A percentile compares a stretch with the other conserved stretches of the same genome.
These are phyloP conservation scores for Chrysoporthe puriensis DNA, from an alignment of 2,329 filamentous ascomycete species.

Conservation along the genomic window DNA sequence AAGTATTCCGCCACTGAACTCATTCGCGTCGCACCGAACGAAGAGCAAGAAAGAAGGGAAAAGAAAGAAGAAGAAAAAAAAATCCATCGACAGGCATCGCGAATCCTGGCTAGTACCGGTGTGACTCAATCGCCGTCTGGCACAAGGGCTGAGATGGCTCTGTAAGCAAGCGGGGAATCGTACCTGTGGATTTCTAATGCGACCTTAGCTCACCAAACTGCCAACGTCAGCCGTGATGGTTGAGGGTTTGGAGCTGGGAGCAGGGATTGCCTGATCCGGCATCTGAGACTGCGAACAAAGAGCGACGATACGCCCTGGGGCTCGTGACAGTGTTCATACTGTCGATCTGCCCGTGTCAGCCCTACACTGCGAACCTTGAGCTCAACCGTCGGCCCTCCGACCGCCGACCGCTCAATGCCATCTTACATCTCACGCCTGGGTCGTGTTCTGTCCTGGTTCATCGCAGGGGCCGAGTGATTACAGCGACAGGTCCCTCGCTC, in stretches of 20 bases:
- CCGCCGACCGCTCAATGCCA: no score
- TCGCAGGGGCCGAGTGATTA: neutral
- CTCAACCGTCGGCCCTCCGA: no score
- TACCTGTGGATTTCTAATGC: slow-evolving; percentile 8
- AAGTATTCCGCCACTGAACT: no score
- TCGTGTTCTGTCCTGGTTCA: neutral
- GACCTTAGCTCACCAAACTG: neutral
- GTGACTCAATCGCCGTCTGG: neutral
- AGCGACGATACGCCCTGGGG: neutral
- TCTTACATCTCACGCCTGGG: no score
- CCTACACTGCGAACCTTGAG: neutral
- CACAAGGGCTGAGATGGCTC: neutral
- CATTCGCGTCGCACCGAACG: no score
- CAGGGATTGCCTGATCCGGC: slow-evolving; percentile 3
- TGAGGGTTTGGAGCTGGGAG: neutral
- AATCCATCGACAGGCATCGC: neutral
- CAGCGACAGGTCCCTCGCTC: neutral
- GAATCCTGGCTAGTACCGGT: neutral
- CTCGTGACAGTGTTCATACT: neutral
- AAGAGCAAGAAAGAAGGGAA: no score
- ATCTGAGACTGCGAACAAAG: slow-evolving; percentile 3
- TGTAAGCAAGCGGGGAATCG: slow-evolving; percentile 8
- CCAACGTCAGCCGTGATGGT: slow-evolving; percentile 5
- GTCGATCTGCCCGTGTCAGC: slow-evolving; percentile 1
- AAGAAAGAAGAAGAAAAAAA: neutral